Evolutionary conservation across 73 alveolate species (phyloP).

Genomic region (Paramecium caudatum): DNA sequence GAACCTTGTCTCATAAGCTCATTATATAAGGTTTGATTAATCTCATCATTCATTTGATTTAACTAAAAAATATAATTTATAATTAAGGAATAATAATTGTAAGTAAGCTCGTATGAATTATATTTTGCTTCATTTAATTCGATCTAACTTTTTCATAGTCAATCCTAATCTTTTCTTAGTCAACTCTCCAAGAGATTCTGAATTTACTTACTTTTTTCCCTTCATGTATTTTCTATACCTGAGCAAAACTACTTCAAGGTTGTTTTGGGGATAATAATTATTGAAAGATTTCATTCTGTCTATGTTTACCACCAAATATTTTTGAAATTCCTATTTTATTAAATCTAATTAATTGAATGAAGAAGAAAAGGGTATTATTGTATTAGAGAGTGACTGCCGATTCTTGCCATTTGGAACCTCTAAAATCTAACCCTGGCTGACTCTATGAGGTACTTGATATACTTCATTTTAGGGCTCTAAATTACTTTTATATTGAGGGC

Average conservation of each 20-base stretch:
- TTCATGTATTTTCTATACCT: neutral
- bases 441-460: too few relatives aligned
- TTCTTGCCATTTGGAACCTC: neutral
- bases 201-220: neutral
- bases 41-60: neutral
- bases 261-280: neutral
- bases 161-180: neutral
- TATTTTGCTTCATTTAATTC: neutral
- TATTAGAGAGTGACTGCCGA: neutral
- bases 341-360: neutral
- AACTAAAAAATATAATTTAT: neutral
- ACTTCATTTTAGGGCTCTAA: too few relatives aligned
- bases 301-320: neutral
- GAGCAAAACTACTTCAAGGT: neutral
- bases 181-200: neutral
- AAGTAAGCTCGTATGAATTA: neutral
- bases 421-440: neutral
- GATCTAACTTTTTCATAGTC: neutral
- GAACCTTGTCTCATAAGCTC: neutral
- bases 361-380: neutral
- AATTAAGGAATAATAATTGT: neutral
- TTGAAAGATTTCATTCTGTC: neutral
- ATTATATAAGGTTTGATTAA: conserved; percentile 8
- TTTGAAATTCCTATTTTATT: neutral
- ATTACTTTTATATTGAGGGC: too few relatives aligned